Evolutionary conservation across 2,329 filamentous ascomycete genomes (phyloP).

Genomic region (Tolypocladium cylindrosporum): DNA sequence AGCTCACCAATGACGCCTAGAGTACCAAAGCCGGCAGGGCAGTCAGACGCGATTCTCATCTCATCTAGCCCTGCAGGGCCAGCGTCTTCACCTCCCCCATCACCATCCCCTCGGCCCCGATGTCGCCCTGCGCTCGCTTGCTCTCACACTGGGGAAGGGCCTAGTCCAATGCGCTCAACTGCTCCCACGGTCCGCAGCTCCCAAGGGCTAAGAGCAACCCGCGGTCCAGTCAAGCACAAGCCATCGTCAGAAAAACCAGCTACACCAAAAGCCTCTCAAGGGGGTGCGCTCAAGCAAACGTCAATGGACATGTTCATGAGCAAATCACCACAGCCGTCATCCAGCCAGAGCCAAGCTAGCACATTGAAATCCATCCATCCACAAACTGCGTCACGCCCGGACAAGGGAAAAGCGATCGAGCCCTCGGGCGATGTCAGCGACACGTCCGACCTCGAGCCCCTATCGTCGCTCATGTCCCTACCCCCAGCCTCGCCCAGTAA

Average conservation of each 20-base stretch:
- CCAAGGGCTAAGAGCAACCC: conserved; percentile 9
- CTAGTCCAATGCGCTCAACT: conserved; percentile 15
- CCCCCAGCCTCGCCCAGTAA: not conserved
- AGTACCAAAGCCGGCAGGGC: conserved; percentile 12
- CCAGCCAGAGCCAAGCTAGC: not conserved
- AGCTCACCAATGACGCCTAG: conserved; percentile 34
- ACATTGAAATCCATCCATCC: not conserved
- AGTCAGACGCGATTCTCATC: conserved; percentile 31
- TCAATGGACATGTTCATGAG: conserved; percentile 19
- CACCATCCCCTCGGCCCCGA: conserved; percentile 11
- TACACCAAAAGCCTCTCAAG: conserved; percentile 4
- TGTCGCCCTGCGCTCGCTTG: conserved; percentile 2
- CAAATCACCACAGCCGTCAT: not conserved
- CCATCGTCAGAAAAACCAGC: not conserved
- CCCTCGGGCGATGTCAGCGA: conserved; percentile 3
- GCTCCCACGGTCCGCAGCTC: conserved; percentile 9
- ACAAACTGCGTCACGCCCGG: not conserved
- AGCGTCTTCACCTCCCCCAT: conserved; percentile 17
- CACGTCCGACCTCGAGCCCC: conserved; percentile 7
- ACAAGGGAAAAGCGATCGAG: not conserved
- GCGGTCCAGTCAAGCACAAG: not conserved
- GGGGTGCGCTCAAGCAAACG: conserved; percentile 19
- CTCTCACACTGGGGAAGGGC: conserved; percentile 7
- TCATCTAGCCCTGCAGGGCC: conserved; percentile 30
- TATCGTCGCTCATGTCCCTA: not conserved